phyloP scores from a whole-genome alignment of 345 rosid species.

The Physaria fendleri region DNA sequence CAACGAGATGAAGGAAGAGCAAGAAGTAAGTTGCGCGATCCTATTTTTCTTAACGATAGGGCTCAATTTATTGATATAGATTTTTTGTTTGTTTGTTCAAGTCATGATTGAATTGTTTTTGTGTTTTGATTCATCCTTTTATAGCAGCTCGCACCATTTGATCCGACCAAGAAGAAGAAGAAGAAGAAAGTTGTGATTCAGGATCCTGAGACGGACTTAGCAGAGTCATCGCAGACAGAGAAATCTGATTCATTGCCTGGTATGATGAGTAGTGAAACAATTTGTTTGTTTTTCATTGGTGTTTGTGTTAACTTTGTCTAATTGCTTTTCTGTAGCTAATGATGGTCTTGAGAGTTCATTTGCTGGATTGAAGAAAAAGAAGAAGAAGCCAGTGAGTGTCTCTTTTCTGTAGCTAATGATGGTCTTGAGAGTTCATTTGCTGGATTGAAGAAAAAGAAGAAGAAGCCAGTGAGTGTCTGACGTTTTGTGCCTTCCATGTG shows the following conservation, averaged over 20 bases:
- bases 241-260: constrained; percentile 70
- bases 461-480: constrained; percentile 64
- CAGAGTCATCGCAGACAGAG: constrained; percentile 57
- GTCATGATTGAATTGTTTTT: neutral
- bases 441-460: constrained; percentile 94
- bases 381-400: constrained; percentile 90
- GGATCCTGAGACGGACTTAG: constrained; percentile 53
- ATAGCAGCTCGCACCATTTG: constrained; percentile 69
- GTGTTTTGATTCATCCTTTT: neutral
- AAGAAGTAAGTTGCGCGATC: constrained; percentile 12
- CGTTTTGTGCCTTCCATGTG: neutral
- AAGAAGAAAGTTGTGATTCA: constrained; percentile 78
- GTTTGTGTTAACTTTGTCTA: neutral
- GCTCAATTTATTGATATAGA: neutral
- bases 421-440: constrained; percentile 68
- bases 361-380: constrained; percentile 87
- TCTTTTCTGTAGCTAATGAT: constrained; percentile 52
- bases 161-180: constrained; percentile 93
- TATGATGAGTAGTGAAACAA: neutral
- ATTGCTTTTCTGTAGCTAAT: constrained; percentile 39
- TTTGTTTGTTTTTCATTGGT: neutral
- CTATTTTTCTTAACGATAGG: neutral
- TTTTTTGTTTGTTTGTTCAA: neutral
- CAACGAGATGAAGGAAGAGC: constrained; percentile 27
- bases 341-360: constrained; percentile 80